Evolutionary conservation across 768 basidiomycete genomes (phyloP).

Genomic region (Suillus alpinus): DNA sequence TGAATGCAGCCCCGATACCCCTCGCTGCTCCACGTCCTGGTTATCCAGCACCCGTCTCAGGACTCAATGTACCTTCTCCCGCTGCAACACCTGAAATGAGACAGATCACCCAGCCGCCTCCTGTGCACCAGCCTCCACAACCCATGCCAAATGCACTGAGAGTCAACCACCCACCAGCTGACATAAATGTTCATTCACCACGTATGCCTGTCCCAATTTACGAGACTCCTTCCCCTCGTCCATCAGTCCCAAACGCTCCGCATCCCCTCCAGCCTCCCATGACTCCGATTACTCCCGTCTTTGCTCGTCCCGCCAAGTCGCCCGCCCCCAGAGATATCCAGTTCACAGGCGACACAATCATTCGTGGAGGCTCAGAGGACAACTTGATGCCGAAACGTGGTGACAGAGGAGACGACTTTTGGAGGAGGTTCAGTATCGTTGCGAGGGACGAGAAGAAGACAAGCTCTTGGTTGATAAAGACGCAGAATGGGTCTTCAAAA

Average conservation of each 20-base stretch:
- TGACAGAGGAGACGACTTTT: slow-evolving; percentile 80
- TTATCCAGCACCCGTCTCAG: slow-evolving; percentile 68
- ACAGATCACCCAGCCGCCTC: slow-evolving; percentile 26
- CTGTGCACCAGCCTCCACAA: slow-evolving; percentile 11
- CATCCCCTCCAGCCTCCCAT: slow-evolving; percentile 76
- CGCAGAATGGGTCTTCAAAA: slow-evolving; percentile 47
- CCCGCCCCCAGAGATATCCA: slow-evolving; percentile 41
- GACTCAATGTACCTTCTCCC: slow-evolving; percentile 56
- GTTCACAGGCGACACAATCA: slow-evolving; percentile 51
- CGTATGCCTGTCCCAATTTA: slow-evolving; percentile 32
- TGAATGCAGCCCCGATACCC: slow-evolving; percentile 29
- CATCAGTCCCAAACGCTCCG: slow-evolving; percentile 49
- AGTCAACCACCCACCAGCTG: slow-evolving; percentile 16
- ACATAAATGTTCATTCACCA: slow-evolving; percentile 11
- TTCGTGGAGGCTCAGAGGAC: slow-evolving; percentile 69
- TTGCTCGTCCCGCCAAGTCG: slow-evolving; percentile 56
- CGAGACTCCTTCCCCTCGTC: slow-evolving; percentile 27
- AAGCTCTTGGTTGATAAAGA: slow-evolving; percentile 66
- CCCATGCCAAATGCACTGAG: slow-evolving; percentile 13
- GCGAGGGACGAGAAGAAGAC: slow-evolving; percentile 66
- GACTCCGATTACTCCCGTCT: slow-evolving; percentile 77
- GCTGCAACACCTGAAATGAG: slow-evolving; percentile 35
- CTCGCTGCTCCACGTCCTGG: slow-evolving; percentile 74
- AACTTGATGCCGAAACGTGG: slow-evolving; percentile 65
- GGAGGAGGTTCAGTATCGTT: slow-evolving; percentile 83